Evolutionary conservation across 805 yeast species (phyloP).

Genomic region (Limtongia smithiae): DNA sequence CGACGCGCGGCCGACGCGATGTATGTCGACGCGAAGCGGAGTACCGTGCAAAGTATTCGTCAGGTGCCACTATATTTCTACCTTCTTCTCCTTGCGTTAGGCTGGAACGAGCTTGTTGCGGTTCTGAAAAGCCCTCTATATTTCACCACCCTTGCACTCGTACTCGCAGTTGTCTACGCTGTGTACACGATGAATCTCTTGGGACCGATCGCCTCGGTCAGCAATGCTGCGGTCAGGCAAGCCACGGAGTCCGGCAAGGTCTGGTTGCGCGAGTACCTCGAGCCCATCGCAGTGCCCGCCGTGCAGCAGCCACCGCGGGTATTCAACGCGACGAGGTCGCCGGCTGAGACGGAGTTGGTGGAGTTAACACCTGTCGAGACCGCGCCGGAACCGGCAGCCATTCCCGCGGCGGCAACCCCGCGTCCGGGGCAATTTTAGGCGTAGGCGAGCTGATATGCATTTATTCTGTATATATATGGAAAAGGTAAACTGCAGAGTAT

Average conservation of each 20-base stretch:
- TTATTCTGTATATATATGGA: no score
- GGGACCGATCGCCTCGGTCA: slow-evolving; percentile 65
- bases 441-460: no score
- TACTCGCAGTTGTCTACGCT: slow-evolving; percentile 63
- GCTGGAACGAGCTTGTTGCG: slow-evolving; percentile 95
- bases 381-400: no score
- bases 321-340: slow-evolving; percentile 1
- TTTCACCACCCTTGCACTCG: slow-evolving; percentile 53
- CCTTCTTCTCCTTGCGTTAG: slow-evolving; percentile 65
- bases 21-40: slow-evolving; percentile 83
- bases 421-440: no score
- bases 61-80: slow-evolving; percentile 83
- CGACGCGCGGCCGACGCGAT: slow-evolving; percentile 73
- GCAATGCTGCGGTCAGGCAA: slow-evolving; percentile 21
- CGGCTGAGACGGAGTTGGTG: slow-evolving; percentile 7
- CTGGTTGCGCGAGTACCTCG: slow-evolving; percentile 14
- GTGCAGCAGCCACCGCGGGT: neutral
- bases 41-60: slow-evolving; percentile 70
- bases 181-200: slow-evolving; percentile 68
- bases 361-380: neutral
- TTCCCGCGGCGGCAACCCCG: no score
- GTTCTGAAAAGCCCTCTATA: slow-evolving; percentile 75
- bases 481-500: no score
- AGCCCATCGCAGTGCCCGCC: neutral
- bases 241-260: slow-evolving; percentile 19